Base-by-base conservation (phyloP, 208 protist genomes). In the Trypanosoma grayi region DNA sequence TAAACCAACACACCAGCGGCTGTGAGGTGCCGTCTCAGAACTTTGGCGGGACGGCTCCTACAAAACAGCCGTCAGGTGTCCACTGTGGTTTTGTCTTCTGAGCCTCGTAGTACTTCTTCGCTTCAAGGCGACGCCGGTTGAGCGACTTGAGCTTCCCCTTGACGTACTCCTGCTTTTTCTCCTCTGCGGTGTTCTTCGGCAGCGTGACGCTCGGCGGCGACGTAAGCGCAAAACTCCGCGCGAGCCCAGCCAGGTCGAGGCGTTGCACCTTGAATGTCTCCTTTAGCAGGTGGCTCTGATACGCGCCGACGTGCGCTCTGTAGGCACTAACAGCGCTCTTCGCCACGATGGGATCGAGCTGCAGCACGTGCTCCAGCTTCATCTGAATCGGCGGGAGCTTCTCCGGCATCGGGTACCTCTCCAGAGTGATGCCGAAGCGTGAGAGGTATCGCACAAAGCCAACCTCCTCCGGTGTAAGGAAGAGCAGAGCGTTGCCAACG, bases 271-370 rank as follows among this genome's bases (percentile, higher is more conserved):
- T 79, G 69, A 99, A 98, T 8, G 96, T 96, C 30, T 96, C 66
- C 70, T 97, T 95, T 4, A 94, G 66, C 7, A 93, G 79, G 57
- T 98, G 96, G 20, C 93, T 97, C 24, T 97, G 77, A 50, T 99
- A 99, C 30, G 94, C 89, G 8, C 82, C 85, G 8, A 98, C 73
- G 56, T 92, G 96, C 14, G 95, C 88, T 45, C 88, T 75, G 64
- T 91, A 99, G 0, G 95, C 97, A 45, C 53, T 82, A 20, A 91
- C 77, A n/a, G 95, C 93, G 58, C 85, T 93, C 75, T 95, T 94
- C 25, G 87, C 87, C 6, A 95, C 86, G 18, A 96, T 70, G 7
- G 75, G 70, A 57, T 96, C 88, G 24, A 94, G 73, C 76, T 93
- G 83, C 60, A 94, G 62, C 18, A 96, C 85, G 47, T 96, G 84